Percentiles rank a stretch among this genome's conserved stretches.
These are phyloP conservation scores for Leptographium wingfieldii DNA, from an alignment of 2,329 filamentous ascomycete species.

Conservation along the genomic window DNA sequence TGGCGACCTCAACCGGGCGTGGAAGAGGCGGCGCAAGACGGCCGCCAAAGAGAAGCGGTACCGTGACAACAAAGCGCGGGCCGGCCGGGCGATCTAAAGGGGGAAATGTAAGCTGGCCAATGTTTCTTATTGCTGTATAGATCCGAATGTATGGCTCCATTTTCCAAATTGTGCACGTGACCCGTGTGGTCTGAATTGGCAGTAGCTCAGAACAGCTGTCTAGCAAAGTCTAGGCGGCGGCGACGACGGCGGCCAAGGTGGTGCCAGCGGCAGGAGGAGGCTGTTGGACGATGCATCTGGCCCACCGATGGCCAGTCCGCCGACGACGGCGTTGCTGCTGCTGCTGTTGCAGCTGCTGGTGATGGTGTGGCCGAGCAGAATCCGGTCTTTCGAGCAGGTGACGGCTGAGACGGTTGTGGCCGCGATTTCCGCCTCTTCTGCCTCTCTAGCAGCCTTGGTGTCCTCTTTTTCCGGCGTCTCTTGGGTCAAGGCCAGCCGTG, in stretches of 20 bases:
- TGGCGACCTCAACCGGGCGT: slow-evolving; percentile 50
- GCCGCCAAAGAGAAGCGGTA: slow-evolving; percentile 55
- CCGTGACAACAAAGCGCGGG: slow-evolving; percentile 44
- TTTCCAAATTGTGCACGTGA: no score
- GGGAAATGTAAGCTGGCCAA: no score
- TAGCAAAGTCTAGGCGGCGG: background rate
- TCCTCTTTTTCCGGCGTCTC: background rate
- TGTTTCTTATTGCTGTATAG: background rate
- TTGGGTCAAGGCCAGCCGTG: slow-evolving; percentile 6
- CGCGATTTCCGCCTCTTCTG: no score
- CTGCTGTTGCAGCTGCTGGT: background rate
- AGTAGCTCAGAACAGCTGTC: background rate
- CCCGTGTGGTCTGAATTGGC: no score
- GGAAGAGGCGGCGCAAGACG: slow-evolving; percentile 51
- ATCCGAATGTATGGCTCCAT: no score
- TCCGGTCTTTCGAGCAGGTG: background rate
- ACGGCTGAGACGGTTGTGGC: background rate
- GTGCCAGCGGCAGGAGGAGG: background rate
- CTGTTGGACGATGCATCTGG: slow-evolving; percentile 1
- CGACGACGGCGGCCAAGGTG: background rate
- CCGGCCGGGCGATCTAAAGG: slow-evolving; percentile 24
- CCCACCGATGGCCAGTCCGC: background rate
- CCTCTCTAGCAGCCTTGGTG: background rate
- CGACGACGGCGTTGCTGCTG: background rate
- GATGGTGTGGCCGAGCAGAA: background rate